Evolutionary conservation across 768 basidiomycete genomes (phyloP).

Genomic region (Tulasnella sp.): DNA sequence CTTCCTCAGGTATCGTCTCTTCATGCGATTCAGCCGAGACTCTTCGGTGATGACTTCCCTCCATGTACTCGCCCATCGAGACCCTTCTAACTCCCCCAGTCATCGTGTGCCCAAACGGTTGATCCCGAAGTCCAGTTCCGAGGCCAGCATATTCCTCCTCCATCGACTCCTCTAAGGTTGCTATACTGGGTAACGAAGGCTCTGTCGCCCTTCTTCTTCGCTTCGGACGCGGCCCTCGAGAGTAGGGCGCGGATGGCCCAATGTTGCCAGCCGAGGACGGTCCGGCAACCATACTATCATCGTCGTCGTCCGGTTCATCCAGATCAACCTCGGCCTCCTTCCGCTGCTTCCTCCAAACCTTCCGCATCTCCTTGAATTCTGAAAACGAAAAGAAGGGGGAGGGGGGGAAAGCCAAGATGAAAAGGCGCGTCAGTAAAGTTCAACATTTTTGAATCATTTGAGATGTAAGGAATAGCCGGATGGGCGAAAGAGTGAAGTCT

Average conservation of each 20-base stretch:
- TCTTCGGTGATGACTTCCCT: neutral
- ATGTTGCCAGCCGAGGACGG: constrained; percentile 1
- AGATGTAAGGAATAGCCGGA: neutral
- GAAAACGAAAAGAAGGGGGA: constrained; percentile 19
- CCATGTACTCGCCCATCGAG: constrained; percentile 12
- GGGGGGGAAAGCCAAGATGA: neutral
- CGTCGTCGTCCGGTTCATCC: neutral
- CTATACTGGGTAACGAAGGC: constrained; percentile 1
- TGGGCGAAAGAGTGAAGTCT: neutral
- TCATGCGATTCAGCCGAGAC: constrained; percentile 1
- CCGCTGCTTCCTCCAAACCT: constrained; percentile 90
- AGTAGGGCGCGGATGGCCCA: neutral
- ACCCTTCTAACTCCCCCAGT: neutral
- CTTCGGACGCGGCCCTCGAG: neutral
- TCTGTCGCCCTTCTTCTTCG: constrained; percentile 8
- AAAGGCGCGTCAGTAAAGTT: constrained; percentile 19
- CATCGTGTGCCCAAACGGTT: neutral
- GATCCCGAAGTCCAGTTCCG: neutral
- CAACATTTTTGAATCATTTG: constrained; percentile 8
- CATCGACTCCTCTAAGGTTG: neutral
- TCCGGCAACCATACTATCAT: neutral
- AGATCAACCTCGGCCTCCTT: constrained; percentile 41
- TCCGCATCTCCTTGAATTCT: constrained; percentile 98
- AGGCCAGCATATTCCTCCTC: neutral
- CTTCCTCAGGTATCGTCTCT: neutral